phyloP scores from a whole-genome alignment of 2,329 filamentous ascomycete species.

The Trichoderma sp. region DNA sequence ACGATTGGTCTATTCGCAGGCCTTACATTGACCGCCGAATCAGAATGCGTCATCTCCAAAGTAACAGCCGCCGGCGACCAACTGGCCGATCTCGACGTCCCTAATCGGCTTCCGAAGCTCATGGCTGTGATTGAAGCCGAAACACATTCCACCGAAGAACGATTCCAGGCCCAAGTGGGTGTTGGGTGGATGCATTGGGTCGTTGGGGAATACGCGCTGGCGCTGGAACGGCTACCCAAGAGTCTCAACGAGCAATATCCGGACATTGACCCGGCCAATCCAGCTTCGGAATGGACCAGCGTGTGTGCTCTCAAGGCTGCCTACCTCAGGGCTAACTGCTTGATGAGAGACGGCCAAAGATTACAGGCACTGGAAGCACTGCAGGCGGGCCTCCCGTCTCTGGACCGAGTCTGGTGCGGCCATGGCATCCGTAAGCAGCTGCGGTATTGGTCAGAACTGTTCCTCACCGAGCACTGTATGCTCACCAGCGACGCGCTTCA shows the following conservation, averaged over 20 bases:
- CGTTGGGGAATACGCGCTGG: conserved; percentile 66
- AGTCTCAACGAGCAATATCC: conserved; percentile 59
- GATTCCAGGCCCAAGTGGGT: conserved; percentile 79
- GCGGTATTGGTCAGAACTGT: conserved; percentile 75
- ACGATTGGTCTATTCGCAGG: conserved; percentile 47
- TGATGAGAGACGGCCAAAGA: conserved; percentile 51
- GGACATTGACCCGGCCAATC: conserved; percentile 53
- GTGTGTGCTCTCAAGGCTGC: conserved; percentile 78
- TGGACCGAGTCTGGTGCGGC: conserved; percentile 56
- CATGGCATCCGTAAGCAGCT: conserved; percentile 63
- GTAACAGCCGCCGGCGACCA: conserved; percentile 45
- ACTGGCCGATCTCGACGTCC: conserved; percentile 50
- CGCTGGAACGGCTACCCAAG: conserved; percentile 62
- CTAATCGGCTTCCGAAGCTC: conserved; percentile 52
- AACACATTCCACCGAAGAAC: conserved; percentile 55
- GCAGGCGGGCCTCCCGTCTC: conserved; percentile 63
- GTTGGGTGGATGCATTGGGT: conserved; percentile 84
- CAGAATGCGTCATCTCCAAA: conserved; percentile 65
- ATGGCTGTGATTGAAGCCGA: conserved; percentile 61
- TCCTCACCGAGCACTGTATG: conserved; percentile 74
- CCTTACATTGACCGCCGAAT: conserved; percentile 68
- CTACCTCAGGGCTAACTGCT: conserved; percentile 72
- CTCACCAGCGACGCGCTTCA: conserved; percentile 63
- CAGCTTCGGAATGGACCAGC: conserved; percentile 72
- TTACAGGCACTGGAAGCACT: conserved; percentile 67